Evolutionary conservation across 2,329 filamentous ascomycete species (phyloP).

Genomic region (Aureobasidium sp.): DNA sequence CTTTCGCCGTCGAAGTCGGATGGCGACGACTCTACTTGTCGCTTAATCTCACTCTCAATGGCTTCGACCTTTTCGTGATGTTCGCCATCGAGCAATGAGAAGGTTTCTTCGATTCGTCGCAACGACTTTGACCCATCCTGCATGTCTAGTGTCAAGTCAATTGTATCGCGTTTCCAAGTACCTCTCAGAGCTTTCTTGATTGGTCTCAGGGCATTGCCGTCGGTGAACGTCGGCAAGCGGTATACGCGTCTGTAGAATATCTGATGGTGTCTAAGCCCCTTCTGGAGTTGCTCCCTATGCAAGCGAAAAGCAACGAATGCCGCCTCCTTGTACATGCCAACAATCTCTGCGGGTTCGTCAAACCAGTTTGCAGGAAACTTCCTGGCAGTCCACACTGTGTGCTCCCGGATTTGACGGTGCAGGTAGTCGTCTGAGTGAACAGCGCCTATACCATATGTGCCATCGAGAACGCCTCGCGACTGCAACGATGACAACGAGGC

Average conservation of each 20-base stretch:
- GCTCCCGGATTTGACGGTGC: background rate
- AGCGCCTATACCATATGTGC: background rate
- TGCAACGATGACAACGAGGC: background rate
- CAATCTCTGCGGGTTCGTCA: background rate
- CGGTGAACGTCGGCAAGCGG: background rate
- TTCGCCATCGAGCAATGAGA: background rate
- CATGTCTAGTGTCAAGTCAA: background rate
- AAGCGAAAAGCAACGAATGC: background rate
- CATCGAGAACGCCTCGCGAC: background rate
- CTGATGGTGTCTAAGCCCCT: background rate
- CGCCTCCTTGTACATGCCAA: background rate
- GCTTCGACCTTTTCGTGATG: background rate
- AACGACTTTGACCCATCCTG: background rate
- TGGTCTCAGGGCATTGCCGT: conserved; percentile 3
- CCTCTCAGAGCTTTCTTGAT: conserved; percentile 4
- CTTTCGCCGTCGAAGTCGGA: background rate
- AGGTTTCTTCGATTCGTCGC: background rate
- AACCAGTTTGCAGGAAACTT: background rate
- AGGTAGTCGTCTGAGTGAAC: conserved; percentile 3
- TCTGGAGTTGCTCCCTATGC: background rate
- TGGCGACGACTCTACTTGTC: background rate
- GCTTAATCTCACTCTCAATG: background rate
- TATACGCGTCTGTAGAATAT: background rate
- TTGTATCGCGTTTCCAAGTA: conserved; percentile 9
- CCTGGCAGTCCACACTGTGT: background rate